Conservation (phyloP, 306 rosid species). For the Sphenostylis stenocarpa region DNA sequence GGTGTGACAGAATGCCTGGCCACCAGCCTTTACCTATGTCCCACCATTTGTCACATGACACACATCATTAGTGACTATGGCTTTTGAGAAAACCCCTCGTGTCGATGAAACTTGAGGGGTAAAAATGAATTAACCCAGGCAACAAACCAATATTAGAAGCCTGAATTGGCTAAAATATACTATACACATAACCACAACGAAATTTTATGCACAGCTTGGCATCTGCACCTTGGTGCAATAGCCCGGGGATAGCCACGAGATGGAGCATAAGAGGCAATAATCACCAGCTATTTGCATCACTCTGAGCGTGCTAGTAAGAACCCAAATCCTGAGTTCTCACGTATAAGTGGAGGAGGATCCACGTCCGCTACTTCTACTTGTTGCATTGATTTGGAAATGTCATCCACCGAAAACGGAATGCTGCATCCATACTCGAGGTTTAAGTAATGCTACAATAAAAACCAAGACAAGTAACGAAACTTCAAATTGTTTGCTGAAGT, state of each 20-base stretch:
- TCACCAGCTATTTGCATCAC: conserved; percentile 38
- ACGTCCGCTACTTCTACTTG: conserved; percentile 85
- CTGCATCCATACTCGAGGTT: conserved; percentile 49
- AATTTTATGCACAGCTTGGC: conserved; percentile 74
- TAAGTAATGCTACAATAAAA: conserved; percentile 4
- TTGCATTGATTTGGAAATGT: conserved; percentile 93
- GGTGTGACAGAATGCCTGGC: conserved; percentile 45
- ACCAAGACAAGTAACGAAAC: neutral
- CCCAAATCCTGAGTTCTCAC: conserved; percentile 94
- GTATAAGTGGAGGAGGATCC: conserved; percentile 97
- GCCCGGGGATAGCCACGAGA: conserved; percentile 28
- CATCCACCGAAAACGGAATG: conserved; percentile 98
- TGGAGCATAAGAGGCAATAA: conserved; percentile 26
- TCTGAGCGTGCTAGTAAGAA: conserved; percentile 90
- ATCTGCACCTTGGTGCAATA: conserved; percentile 51
- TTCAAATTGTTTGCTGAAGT: neutral
- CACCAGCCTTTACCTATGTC: conserved; percentile 49
- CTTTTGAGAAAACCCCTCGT: conserved; percentile 62
- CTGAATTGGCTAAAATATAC: conserved; percentile 53
- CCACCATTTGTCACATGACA: conserved; percentile 54
- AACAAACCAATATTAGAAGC: conserved; percentile 64
- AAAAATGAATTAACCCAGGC: conserved; percentile 61
- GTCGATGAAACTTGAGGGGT: conserved; percentile 72
- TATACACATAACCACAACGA: conserved; percentile 58
- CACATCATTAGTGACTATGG: conserved; percentile 47